phyloP scores from a whole-genome alignment of 2,329 filamentous ascomycete genomes.

The Colletotrichum ledebouriae region DNA sequence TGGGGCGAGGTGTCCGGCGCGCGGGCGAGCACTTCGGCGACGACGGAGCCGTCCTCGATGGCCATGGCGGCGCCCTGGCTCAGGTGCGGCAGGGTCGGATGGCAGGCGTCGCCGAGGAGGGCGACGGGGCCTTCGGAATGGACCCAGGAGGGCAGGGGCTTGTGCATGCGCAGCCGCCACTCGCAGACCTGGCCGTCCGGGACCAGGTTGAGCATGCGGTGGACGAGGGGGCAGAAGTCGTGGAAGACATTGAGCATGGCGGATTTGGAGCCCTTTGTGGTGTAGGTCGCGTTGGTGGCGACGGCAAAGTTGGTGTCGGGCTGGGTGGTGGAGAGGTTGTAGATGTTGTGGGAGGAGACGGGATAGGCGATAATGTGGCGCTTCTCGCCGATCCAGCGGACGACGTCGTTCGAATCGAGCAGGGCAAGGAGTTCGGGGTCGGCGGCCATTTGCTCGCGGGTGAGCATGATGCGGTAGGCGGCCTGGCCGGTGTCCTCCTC shows the following conservation, averaged over 20 bases:
- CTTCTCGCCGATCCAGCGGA: slow-evolving; percentile 81
- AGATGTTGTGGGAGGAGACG: slow-evolving; percentile 74
- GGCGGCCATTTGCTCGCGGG: slow-evolving; percentile 73
- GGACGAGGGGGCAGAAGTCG: slow-evolving; percentile 72
- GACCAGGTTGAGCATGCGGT: slow-evolving; percentile 70
- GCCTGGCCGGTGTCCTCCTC: slow-evolving; percentile 81
- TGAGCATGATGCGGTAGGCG: slow-evolving; percentile 83
- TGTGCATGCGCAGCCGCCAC: slow-evolving; percentile 73
- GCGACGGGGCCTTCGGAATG: slow-evolving; percentile 62
- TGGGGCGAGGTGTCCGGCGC: slow-evolving; percentile 53
- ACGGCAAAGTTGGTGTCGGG: slow-evolving; percentile 72
- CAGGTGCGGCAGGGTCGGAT: slow-evolving; percentile 76
- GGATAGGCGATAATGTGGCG: slow-evolving; percentile 85
- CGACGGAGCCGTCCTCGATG: slow-evolving; percentile 74
- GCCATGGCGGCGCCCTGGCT: slow-evolving; percentile 78
- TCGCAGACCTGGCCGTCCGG: slow-evolving; percentile 74
- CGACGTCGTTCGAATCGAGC: slow-evolving; percentile 75
- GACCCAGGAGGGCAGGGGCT: slow-evolving; percentile 69
- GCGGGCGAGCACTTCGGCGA: slow-evolving; percentile 65
- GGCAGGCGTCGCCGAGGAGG: slow-evolving; percentile 75
- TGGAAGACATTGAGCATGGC: slow-evolving; percentile 72
- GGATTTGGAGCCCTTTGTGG: slow-evolving; percentile 71
- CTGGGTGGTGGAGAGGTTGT: slow-evolving; percentile 74
- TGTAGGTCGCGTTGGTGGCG: slow-evolving; percentile 71
- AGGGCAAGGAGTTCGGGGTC: slow-evolving; percentile 78